Evolutionary conservation across 768 basidiomycete genomes (phyloP).

Genomic region (Trametes villosa): DNA sequence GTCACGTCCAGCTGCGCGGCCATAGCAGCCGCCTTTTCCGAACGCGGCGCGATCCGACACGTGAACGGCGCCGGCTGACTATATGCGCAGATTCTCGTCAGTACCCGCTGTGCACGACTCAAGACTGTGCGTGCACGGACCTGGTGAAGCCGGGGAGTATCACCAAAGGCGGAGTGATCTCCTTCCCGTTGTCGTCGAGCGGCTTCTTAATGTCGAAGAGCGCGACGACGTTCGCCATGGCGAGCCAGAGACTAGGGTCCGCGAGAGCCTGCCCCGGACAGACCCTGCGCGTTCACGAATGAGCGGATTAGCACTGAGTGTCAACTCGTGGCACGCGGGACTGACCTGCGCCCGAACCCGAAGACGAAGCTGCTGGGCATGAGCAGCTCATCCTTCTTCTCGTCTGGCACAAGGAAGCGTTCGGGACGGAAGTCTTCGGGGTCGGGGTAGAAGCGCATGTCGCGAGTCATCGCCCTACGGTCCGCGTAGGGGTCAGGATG

Average conservation of each 20-base stretch:
- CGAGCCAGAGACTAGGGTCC: slow-evolving; percentile 50
- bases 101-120: not conserved
- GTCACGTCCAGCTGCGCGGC: too few relatives aligned
- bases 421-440: slow-evolving; percentile 54
- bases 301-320: not conserved
- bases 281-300: slow-evolving; percentile 36
- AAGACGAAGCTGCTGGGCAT: slow-evolving; percentile 47
- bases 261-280: slow-evolving; percentile 63
- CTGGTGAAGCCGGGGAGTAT: slow-evolving; percentile 51
- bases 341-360: slow-evolving; percentile 56
- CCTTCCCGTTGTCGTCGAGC: slow-evolving; percentile 46
- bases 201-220: slow-evolving; percentile 49
- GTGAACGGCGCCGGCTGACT: slow-evolving; percentile 55
- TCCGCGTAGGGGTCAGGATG: slow-evolving; percentile 36
- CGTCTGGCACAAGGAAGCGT: slow-evolving; percentile 28
- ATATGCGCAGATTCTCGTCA: not conserved
- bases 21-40: too few relatives aligned
- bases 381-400: not conserved
- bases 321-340: not conserved
- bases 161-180: slow-evolving; percentile 42
- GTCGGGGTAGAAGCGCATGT: slow-evolving; percentile 39
- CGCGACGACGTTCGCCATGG: slow-evolving; percentile 48
- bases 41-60: too few relatives aligned
- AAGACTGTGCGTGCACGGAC: slow-evolving; percentile 31
- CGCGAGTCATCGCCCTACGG: slow-evolving; percentile 33